These are phyloP conservation scores for Auricularia sp. DNA, from an alignment of 768 basidiomycete genomes.

Conservation along the genomic window DNA sequence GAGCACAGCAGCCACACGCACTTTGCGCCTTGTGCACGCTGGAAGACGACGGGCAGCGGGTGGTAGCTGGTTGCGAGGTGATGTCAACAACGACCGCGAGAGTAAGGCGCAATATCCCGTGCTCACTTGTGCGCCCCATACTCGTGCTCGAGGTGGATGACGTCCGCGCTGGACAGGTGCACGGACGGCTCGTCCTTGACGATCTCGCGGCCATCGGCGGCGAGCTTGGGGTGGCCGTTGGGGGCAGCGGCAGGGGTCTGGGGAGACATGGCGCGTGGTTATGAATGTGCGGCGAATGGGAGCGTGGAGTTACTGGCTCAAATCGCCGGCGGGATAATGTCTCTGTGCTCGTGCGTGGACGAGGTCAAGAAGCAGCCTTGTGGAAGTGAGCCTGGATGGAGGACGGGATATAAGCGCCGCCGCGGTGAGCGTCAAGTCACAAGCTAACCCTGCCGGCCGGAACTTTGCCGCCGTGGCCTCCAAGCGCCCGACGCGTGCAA, in stretches of 20 bases:
- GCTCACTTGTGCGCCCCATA: constrained; percentile 86
- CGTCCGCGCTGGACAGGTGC: constrained; percentile 27
- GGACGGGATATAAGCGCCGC: neutral
- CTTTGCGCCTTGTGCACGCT: constrained; percentile 81
- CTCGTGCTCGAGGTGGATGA: constrained; percentile 74
- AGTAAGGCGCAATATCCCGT: neutral
- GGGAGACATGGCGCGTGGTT: neutral
- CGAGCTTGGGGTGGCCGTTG: neutral
- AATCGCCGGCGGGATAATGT: no score
- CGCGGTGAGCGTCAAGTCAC: neutral
- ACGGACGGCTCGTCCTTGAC: neutral
- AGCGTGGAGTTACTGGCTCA: no score
- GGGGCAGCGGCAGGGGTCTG: neutral
- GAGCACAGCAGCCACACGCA: constrained; percentile 32
- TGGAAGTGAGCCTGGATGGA: neutral
- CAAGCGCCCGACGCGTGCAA: no score
- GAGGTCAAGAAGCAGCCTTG: neutral
- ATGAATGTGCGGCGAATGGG: neutral
- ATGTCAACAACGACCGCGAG: constrained; percentile 21
- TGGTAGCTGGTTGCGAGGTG: constrained; percentile 70
- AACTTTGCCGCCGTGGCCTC: neutral
- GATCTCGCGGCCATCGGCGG: neutral
- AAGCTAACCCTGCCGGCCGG: neutral
- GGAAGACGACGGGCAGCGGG: constrained; percentile 90
- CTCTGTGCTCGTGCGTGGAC: no score